Percentiles rank a stretch among this genome's conserved stretches.
phyloP scores from a whole-genome alignment of 805 yeast species.

The Metschnikowia cubensis region DNA sequence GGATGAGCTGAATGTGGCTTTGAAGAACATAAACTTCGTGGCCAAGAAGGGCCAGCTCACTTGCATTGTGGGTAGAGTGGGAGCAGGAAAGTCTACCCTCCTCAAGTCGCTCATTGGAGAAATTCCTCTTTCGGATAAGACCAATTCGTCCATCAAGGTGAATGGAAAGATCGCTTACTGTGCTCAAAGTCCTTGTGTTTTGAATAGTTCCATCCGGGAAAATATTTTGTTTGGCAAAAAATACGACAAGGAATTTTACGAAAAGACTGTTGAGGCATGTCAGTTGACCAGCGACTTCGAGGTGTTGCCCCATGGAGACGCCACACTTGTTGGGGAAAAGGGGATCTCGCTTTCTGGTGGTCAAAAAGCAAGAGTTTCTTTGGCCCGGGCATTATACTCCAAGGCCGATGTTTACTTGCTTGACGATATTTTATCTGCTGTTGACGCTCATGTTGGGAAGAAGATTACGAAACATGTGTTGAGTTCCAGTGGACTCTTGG shows the following conservation, averaged over 20 bases:
- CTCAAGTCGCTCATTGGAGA: constrained; percentile 54
- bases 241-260: constrained; percentile 39
- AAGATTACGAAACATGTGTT: constrained; percentile 48
- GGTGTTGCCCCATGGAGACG: constrained; percentile 50
- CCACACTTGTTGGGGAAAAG: constrained; percentile 55
- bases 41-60: constrained; percentile 53
- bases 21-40: constrained; percentile 44
- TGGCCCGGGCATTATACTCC: constrained; percentile 68
- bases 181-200: constrained; percentile 55
- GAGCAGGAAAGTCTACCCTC: constrained; percentile 62
- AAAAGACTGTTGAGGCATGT: constrained; percentile 45
- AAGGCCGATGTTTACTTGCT: constrained; percentile 54
- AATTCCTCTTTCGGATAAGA: constrained; percentile 21
- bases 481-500: constrained; percentile 46
- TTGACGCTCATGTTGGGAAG: constrained; percentile 66
- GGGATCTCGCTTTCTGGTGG: constrained; percentile 62
- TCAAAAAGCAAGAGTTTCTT: constrained; percentile 58
- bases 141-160: constrained; percentile 13
- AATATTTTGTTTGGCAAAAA: constrained; percentile 50
- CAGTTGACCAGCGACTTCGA: constrained; percentile 46
- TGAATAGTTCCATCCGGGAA: constrained; percentile 47
- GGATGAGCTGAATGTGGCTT: constrained; percentile 44
- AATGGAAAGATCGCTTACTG: constrained; percentile 54
- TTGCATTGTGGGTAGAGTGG: constrained; percentile 65
- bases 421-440: constrained; percentile 69